Conservation (phyloP, 345 rosid species). For the Odontarrhena argentea region DNA sequence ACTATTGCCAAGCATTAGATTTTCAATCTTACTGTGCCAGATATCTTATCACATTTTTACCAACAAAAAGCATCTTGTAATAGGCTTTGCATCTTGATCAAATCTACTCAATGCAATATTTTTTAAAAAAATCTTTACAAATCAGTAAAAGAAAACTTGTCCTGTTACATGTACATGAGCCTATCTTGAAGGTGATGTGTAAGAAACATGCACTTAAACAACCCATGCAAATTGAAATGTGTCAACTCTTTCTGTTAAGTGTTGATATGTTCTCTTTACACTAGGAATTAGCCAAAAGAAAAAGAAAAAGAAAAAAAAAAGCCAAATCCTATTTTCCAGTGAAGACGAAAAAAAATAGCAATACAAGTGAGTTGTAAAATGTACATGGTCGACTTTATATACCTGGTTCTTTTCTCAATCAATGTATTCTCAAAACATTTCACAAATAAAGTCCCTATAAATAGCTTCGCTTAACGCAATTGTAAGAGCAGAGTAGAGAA, state of each 20-base stretch:
- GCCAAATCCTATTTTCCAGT: constrained; percentile 15
- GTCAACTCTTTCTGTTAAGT: constrained; percentile 20
- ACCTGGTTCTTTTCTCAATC: constrained; percentile 25
- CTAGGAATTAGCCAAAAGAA: not conserved
- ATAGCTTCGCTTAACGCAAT: constrained; percentile 22
- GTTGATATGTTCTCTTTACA: not conserved
- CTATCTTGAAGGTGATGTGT: constrained; percentile 39
- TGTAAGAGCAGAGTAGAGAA: constrained; percentile 7
- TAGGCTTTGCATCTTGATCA: not conserved
- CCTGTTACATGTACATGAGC: constrained; percentile 7
- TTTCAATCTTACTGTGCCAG: too few relatives aligned
- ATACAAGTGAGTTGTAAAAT: constrained; percentile 13
- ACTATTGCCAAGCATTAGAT: too few relatives aligned
- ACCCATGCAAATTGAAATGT: constrained; percentile 43
- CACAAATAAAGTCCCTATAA: constrained; percentile 3
- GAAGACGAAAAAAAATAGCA: constrained; percentile 23
- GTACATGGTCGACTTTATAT: constrained; percentile 36
- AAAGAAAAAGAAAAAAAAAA: too few relatives aligned
- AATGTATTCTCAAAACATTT: not conserved
- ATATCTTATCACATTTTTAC: too few relatives aligned
- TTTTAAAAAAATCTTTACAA: not conserved
- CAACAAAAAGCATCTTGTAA: too few relatives aligned
- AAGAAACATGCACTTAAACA: constrained; percentile 33
- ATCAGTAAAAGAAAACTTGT: constrained; percentile 8
- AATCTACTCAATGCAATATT: not conserved